Evolutionary conservation across 2,329 filamentous ascomycete species (phyloP), one percentile per base, ranked within the genome.

Genomic region (Paraconiothyrium sp.): DNA sequence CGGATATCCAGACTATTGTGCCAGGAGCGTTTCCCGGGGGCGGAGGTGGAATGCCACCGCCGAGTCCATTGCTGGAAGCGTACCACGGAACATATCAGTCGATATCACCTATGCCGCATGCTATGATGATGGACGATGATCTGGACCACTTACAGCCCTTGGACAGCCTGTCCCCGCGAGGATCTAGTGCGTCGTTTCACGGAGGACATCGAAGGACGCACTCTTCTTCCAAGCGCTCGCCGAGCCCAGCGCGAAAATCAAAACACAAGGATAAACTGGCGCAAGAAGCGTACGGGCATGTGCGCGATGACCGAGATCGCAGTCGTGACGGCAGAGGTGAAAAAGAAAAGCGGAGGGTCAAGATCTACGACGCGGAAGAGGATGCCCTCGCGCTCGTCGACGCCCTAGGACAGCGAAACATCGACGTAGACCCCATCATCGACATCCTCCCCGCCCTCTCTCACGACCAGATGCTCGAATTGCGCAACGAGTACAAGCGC

Each of bases 11-110:
- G 20, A 75, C 68, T 11, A 75, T 79, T 11, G 69, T 76, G 9
- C 73, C 72, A 5, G 70, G 71, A 14, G 67, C 66, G 8, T 68
- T 62, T 39, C 65, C 61, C n/a, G 65, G 76, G 22, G 65, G 56
- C 4, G 78, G 74, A 39, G 65, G 57, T 5, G 78, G 74, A 37
- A 76, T 84, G 48, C 86, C 92, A 1, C 92, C 93, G 0, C 88
- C 88, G 0, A 97, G 93, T 64, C 95, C 94, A 0, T 84, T 98
- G 54, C 87, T 97, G 1, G 94, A 98, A 79, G 90, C 95, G 0
- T 98, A 98, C 79, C 91, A 90, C 64, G 94, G 94, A 43, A 97
- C 94, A 0, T 98, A 97, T 72, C 94, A 98, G 78, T 92, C 92
- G 60, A 92, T 96, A 70, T 97, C 94, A 0, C 94, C 94, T 0